Base-by-base conservation (phyloP, 345 rosid genomes). In the Cardamine resedifolia region DNA sequence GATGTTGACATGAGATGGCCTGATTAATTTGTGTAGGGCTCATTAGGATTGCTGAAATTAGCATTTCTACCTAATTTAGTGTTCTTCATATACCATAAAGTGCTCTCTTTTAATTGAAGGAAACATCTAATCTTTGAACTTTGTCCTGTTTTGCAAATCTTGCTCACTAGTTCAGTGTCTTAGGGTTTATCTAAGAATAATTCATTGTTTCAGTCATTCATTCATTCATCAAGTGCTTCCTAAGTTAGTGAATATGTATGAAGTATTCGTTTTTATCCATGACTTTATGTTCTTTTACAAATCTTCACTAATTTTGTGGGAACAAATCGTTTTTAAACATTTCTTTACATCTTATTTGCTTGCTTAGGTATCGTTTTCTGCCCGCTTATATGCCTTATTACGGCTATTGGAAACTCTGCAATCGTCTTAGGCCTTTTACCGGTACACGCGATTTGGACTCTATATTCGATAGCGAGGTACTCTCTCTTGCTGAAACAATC, bases 351-450 rank as follows among this genome's bases (percentile, higher is more conserved):
- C 31, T 34, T 33, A 9, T 63, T 21, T 34, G 36, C 71, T 77
- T 74, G 43, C 20, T 24, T 90, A 95, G 99, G 97, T 49, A 72
- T 80, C 71, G 33, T 88, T 64, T 81, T 91, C 70, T 89, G 90
- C 78, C 97, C 96, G 12, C 44, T 86, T 63, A 62, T 83, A 67
- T 83, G 96, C 84, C 83, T 95, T 34, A 82, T 83, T 73, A 52
- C 88, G 83, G 58, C 87, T 6, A 61, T 81, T n/a, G 99, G 96
- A 55, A 91, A 88, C 81, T 83, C 91, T 20, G 83, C 76, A 6
- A 79, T 91, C 82, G 79, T 87, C 68, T 56, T 91, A 80, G 89
- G 85, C 26, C 93, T 95, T 63, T 85, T 85, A 78, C 96, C 90
- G 0, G 78, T 73, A 1, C 96, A 91, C 50, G 60, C 33, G 38